Percentiles rank a stretch among this genome's conserved stretches.
phyloP scores from a whole-genome alignment of 2,329 filamentous ascomycete species.

The Pseudogymnoascus sp. region DNA sequence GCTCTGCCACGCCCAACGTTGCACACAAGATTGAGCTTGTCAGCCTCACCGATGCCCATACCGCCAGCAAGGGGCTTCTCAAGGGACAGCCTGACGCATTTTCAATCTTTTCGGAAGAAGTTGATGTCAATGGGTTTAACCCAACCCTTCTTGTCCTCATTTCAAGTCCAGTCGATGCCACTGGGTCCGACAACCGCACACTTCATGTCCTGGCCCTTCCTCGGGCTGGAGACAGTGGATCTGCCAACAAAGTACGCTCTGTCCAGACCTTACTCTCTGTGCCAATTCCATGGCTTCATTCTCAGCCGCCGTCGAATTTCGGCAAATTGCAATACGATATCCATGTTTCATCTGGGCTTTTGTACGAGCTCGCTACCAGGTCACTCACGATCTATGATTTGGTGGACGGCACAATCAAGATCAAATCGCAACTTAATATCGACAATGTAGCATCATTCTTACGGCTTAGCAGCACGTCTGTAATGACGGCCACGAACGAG shows the following conservation, averaged over 20 bases:
- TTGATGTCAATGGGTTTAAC: slow-evolving; percentile 27
- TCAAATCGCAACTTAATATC: slow-evolving; percentile 45
- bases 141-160: slow-evolving; percentile 46
- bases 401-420: slow-evolving; percentile 50
- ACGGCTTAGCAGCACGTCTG: slow-evolving; percentile 55
- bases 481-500: slow-evolving; percentile 51
- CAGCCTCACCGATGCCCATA: slow-evolving; percentile 24
- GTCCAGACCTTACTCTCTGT: slow-evolving; percentile 24
- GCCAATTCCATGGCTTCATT: slow-evolving; percentile 13
- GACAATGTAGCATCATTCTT: slow-evolving; percentile 52
- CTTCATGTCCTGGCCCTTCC: slow-evolving; percentile 26
- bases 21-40: slow-evolving; percentile 25
- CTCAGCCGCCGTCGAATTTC: background rate
- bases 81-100: slow-evolving; percentile 45
- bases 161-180: slow-evolving; percentile 19
- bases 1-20: slow-evolving; percentile 28
- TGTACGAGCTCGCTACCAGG: slow-evolving; percentile 50
- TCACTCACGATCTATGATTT: slow-evolving; percentile 55
- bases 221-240: background rate
- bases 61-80: slow-evolving; percentile 30
- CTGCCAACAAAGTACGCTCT: slow-evolving; percentile 15
- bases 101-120: slow-evolving; percentile 37
- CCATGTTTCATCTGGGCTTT: slow-evolving; percentile 52
- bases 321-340: slow-evolving; percentile 38
- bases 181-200: slow-evolving; percentile 14